phyloP scores from a whole-genome alignment of 306 rosid species.

The Geum urbanum region DNA sequence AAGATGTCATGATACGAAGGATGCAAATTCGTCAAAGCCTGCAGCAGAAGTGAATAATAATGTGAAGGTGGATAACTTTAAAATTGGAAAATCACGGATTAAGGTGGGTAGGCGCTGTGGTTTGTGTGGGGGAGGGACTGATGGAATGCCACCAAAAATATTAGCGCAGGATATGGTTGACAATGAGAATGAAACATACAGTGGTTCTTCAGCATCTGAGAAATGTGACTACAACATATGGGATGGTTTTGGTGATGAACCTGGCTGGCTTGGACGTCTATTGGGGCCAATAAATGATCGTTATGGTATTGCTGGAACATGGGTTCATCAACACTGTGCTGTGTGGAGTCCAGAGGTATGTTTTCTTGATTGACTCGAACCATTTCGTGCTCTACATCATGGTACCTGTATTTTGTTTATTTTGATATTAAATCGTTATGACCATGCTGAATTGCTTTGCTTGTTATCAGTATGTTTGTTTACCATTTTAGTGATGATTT shows the following conservation, averaged over 20 bases:
- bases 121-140: conserved; percentile 92
- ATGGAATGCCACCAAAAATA: conserved; percentile 82
- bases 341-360: conserved; percentile 99
- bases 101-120: conserved; percentile 90
- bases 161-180: conserved; percentile 66
- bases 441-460: conserved; percentile 15
- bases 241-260: conserved; percentile 95
- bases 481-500: background rate
- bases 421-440: conserved; percentile 19
- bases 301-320: conserved; percentile 86
- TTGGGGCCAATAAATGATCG: conserved; percentile 93
- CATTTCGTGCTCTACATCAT: conserved; percentile 26
- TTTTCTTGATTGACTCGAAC: conserved; percentile 19
- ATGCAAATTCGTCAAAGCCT: conserved; percentile 21
- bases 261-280: conserved; percentile 95
- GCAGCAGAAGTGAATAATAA: conserved; percentile 30
- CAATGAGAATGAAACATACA: conserved; percentile 74
- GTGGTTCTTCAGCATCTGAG: conserved; percentile 83
- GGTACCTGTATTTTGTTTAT: conserved; percentile 18
- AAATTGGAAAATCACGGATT: conserved; percentile 43
- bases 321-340: conserved; percentile 99
- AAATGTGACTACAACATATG: conserved; percentile 78
- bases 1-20: conserved; percentile 36
- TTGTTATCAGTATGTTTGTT: conserved; percentile 20
- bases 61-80: conserved; percentile 29